Base-by-base conservation (phyloP, 2,329 filamentous ascomycete genomes). In the Xylariaceae sp. region DNA sequence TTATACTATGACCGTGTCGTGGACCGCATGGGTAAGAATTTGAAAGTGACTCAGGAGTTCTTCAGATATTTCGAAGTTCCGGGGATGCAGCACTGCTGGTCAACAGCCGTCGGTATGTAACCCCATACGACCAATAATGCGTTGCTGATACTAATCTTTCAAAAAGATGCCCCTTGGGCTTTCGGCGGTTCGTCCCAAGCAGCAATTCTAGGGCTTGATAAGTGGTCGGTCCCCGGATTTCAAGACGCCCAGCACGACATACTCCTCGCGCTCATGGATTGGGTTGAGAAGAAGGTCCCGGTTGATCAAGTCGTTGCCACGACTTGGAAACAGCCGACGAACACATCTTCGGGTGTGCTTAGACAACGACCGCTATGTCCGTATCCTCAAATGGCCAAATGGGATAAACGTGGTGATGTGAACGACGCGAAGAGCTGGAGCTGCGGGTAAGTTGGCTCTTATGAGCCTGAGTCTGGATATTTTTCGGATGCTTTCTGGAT, bases 1-100 rank as follows among this genome's bases (percentile, higher is more conserved):
- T 51, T 72, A 45, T 76, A 74, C 58, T 76, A 75, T 64, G 64
- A 72, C 44, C 64, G 63, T 18, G 67, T 69, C 8, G 63, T 67
- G 15, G 7, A 64, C 2, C 59, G 63, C 5, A 73, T 71, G 68
- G 68, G 67, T 1, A 66, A 70, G 2, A 64, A 70, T 11, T 53
- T 69, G 42, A 65, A 65, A 11, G 60, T 56, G 7, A 76, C 79
- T 17, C 79, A 77, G 1, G 75, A 79, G 8, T 80, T 80, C 67
- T 86, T 81, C 69, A 70, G 74, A 0, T 78, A 79, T 64, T 84
- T 84, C 65, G 73, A 72, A 17, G 75, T 84, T n/a, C 80, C 80
- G 0, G 82, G 82, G 0, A 80, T 83, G 78, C 71, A 70, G 9
- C 81, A 84, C 67, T 84, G 81, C 64, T 58, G 63, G 17, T 44